Conservation (phyloP, 2,329 filamentous ascomycete species). For the Coniochaeta pulveracea region DNA sequence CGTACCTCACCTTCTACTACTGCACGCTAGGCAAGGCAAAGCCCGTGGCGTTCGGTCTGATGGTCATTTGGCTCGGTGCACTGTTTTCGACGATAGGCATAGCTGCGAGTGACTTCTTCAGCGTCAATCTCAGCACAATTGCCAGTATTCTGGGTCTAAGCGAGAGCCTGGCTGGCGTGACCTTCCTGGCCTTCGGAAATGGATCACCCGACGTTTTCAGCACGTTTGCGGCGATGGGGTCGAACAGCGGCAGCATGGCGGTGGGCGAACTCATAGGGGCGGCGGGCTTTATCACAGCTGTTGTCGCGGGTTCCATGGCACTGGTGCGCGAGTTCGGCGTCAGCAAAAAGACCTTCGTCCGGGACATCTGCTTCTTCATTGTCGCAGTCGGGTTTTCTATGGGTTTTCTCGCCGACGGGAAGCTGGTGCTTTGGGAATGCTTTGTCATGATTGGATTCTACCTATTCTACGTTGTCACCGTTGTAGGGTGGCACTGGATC, state of each 20-base stretch:
- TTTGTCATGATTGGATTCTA: constrained; percentile 86
- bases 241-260: constrained; percentile 92
- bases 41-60: constrained; percentile 65
- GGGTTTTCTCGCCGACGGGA: constrained; percentile 75
- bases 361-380: constrained; percentile 89
- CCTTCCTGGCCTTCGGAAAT: constrained; percentile 93
- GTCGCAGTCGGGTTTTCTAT: constrained; percentile 78
- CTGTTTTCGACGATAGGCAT: constrained; percentile 97
- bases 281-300: constrained; percentile 89
- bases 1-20: constrained; percentile 87
- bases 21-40: constrained; percentile 60
- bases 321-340: constrained; percentile 92
- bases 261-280: constrained; percentile 92
- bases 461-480: constrained; percentile 74
- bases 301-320: constrained; percentile 95
- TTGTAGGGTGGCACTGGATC: constrained; percentile 90
- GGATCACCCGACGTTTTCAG: constrained; percentile 97
- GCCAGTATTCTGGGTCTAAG: constrained; percentile 82
- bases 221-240: constrained; percentile 95
- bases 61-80: constrained; percentile 74
- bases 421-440: constrained; percentile 81
- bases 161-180: constrained; percentile 92
- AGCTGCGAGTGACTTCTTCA: constrained; percentile 96
- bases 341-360: constrained; percentile 75
- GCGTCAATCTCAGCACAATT: constrained; percentile 90